A percentile compares a stretch with the other conserved stretches of the same genome.
Evolutionary conservation across 78 protist species (phyloP).

Genomic region (Chrysochromulina tobinii): DNA sequence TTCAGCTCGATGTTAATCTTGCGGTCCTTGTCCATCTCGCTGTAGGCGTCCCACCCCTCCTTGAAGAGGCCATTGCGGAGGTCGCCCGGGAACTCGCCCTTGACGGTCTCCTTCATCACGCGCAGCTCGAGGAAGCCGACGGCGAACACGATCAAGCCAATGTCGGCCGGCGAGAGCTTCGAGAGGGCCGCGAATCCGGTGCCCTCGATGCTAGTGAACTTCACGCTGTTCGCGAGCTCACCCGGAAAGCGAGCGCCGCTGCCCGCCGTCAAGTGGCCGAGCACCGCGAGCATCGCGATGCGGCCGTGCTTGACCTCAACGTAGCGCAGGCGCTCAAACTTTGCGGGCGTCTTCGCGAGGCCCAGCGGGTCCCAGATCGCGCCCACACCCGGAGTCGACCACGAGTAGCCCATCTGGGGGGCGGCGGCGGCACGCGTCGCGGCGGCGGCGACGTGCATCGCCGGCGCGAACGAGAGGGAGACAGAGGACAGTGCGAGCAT

Average conservation of each 20-base stretch:
- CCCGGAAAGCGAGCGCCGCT: not conserved
- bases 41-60: not conserved
- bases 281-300: not conserved
- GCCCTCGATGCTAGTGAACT: not conserved
- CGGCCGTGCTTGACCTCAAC: not conserved
- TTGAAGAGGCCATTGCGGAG: not conserved
- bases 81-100: not conserved
- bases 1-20: not conserved
- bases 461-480: not conserved
- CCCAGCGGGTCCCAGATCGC: not conserved
- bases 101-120: not conserved
- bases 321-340: not conserved
- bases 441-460: not conserved
- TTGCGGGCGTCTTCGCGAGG: not conserved
- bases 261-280: not conserved
- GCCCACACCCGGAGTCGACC: not conserved
- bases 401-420: not conserved
- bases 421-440: not conserved
- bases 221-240: not conserved
- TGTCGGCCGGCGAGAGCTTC: not conserved
- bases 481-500: no score
- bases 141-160: not conserved
- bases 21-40: not conserved
- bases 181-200: not conserved
- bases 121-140: not conserved